Evolutionary conservation across 2,329 filamentous ascomycete species (phyloP).

Genomic region (Pseudodiploospora longispora): DNA sequence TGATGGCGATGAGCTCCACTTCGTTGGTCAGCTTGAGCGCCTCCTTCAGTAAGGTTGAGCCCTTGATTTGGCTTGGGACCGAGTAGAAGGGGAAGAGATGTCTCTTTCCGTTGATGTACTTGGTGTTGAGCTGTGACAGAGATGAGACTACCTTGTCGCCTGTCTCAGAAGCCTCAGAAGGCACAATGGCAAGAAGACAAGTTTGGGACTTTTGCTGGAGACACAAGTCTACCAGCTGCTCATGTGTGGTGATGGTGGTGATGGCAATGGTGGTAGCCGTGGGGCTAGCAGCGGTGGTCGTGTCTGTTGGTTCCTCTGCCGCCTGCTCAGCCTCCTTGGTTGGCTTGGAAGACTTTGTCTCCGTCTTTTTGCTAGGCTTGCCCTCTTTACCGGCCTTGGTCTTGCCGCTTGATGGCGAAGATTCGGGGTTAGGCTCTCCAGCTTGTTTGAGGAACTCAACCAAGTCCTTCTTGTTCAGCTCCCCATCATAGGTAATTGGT

Average conservation of each 20-base stretch:
- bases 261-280: conserved; percentile 48
- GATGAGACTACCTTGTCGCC: conserved; percentile 51
- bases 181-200: conserved; percentile 71
- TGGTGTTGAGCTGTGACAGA: conserved; percentile 67
- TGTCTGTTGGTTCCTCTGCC: conserved; percentile 23
- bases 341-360: conserved; percentile 27
- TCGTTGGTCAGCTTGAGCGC: conserved; percentile 51
- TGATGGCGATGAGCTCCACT: conserved; percentile 72
- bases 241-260: conserved; percentile 52
- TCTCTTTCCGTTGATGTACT: conserved; percentile 57
- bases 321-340: conserved; percentile 19
- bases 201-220: conserved; percentile 68
- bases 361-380: conserved; percentile 29
- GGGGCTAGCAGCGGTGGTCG: conserved; percentile 11
- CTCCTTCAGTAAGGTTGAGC: conserved; percentile 33
- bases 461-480: conserved; percentile 77
- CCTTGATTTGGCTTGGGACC: conserved; percentile 46
- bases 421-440: conserved; percentile 71
- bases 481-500: conserved; percentile 66
- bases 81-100: conserved; percentile 79
- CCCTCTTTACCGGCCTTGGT: conserved; percentile 17
- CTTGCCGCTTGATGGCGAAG: conserved; percentile 36
- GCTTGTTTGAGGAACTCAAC: conserved; percentile 74
- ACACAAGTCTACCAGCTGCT: conserved; percentile 62
- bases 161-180: conserved; percentile 41